Conservation (phyloP, 352 stramenopile genomes). For the Peronospora belbahrii region DNA sequence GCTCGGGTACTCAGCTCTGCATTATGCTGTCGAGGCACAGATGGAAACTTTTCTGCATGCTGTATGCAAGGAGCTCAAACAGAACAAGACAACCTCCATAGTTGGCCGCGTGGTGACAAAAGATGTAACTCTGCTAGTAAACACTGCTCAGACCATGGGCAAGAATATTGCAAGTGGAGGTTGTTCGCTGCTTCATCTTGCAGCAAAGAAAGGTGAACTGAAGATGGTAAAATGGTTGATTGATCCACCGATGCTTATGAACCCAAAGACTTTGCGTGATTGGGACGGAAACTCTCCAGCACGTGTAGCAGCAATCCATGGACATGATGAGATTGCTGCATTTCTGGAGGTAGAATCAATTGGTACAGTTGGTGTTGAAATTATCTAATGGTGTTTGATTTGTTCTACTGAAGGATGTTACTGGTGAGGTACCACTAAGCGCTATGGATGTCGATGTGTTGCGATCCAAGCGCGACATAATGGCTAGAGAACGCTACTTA, state of each 20-base stretch:
- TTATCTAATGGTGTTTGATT: neutral
- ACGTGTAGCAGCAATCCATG: conserved; percentile 44
- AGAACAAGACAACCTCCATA: conserved; percentile 12
- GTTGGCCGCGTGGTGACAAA: conserved; percentile 33
- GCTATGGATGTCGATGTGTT: conserved; percentile 15
- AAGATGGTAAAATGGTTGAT: conserved; percentile 42
- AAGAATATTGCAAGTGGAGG: conserved; percentile 69
- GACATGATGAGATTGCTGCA: conserved; percentile 24
- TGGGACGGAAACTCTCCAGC: conserved; percentile 56
- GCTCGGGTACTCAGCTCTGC: conserved; percentile 57
- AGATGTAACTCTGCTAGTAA: conserved; percentile 61
- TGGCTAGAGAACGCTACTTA: conserved; percentile 42
- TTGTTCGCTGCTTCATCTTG: conserved; percentile 59
- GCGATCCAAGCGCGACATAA: conserved; percentile 30
- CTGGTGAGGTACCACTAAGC: conserved; percentile 16
- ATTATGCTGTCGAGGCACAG: conserved; percentile 72
- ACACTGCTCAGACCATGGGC: conserved; percentile 49
- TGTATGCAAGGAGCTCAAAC: conserved; percentile 23
- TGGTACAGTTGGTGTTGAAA: neutral
- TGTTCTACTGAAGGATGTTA: conserved; percentile 9
- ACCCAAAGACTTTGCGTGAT: conserved; percentile 23
- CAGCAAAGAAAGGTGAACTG: conserved; percentile 52
- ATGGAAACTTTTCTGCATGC: conserved; percentile 41
- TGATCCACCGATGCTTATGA: conserved; percentile 25
- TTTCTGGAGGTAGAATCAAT: conserved; percentile 29